phyloP scores from a whole-genome alignment of 2,329 filamentous ascomycete species.

The Fusarium equiseti region DNA sequence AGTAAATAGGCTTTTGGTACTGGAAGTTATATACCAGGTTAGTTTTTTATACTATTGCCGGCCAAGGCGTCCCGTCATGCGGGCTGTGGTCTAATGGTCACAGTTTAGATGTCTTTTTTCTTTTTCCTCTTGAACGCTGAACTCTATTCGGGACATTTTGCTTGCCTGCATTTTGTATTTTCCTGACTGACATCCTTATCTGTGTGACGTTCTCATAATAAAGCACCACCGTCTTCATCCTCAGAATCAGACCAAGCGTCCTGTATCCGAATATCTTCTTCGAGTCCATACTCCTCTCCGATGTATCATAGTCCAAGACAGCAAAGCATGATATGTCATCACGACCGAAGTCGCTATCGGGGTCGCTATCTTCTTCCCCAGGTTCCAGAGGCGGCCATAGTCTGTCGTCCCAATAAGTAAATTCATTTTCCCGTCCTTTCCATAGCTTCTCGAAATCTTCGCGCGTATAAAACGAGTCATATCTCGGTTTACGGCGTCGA shows the following conservation, averaged over 20 bases:
- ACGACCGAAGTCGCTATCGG: background rate
- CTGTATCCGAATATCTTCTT: background rate
- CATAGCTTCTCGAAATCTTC: constrained; percentile 1
- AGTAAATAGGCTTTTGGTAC: too few relatives aligned
- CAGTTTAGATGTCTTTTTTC: too few relatives aligned
- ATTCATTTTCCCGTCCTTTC: constrained; percentile 3
- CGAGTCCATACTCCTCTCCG: background rate
- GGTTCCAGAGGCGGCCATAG: constrained; percentile 8
- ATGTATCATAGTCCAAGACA: background rate
- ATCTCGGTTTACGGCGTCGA: background rate
- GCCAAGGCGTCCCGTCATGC: too few relatives aligned
- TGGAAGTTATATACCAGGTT: too few relatives aligned
- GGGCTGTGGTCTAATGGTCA: too few relatives aligned
- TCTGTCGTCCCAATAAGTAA: constrained; percentile 11
- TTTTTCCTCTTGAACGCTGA: too few relatives aligned
- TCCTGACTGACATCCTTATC: too few relatives aligned
- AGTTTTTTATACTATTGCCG: too few relatives aligned
- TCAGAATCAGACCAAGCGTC: background rate
- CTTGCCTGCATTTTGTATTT: too few relatives aligned
- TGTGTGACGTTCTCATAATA: background rate
- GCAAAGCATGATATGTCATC: background rate
- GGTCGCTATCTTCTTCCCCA: background rate
- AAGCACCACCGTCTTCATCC: background rate
- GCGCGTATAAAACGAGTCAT: background rate
- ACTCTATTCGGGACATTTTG: too few relatives aligned